Conservation (phyloP, 2,329 filamentous ascomycete genomes). For the Hypoxylon sp. region DNA sequence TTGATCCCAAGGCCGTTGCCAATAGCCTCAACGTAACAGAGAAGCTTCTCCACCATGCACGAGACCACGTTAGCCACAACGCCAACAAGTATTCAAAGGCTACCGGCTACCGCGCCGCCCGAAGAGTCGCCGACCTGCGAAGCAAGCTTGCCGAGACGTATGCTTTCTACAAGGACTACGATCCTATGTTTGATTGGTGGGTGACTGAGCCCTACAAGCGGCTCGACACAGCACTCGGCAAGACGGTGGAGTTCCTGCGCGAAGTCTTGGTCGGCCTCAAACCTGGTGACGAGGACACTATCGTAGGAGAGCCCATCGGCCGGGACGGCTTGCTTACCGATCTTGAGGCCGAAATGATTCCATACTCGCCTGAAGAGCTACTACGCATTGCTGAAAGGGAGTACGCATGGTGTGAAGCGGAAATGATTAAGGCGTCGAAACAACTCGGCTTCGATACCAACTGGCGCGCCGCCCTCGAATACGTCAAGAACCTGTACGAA, state of each 20-base stretch:
- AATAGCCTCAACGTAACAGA: slow-evolving; percentile 57
- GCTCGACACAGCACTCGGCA: slow-evolving; percentile 58
- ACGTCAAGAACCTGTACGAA: slow-evolving; percentile 69
- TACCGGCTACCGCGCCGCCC: slow-evolving; percentile 63
- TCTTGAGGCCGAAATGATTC: slow-evolving; percentile 70
- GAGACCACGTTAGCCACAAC: slow-evolving; percentile 55
- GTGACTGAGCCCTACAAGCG: slow-evolving; percentile 61
- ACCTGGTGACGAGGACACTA: slow-evolving; percentile 62
- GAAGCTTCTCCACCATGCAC: slow-evolving; percentile 54
- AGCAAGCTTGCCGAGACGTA: slow-evolving; percentile 63
- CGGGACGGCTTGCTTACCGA: slow-evolving; percentile 65
- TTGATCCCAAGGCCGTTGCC: slow-evolving; percentile 62
- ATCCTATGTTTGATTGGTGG: slow-evolving; percentile 72
- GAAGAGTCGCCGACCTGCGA: slow-evolving; percentile 59
- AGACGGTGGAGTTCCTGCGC: slow-evolving; percentile 56
- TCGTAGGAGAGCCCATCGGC: slow-evolving; percentile 71
- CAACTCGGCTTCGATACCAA: slow-evolving; percentile 64
- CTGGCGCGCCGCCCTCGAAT: slow-evolving; percentile 68
- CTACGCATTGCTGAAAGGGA: slow-evolving; percentile 65
- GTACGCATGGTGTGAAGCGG: slow-evolving; percentile 68
- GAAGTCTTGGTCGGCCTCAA: slow-evolving; percentile 62
- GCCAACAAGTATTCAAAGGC: slow-evolving; percentile 57
- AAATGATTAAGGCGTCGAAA: slow-evolving; percentile 67
- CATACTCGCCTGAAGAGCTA: slow-evolving; percentile 70
- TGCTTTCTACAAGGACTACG: slow-evolving; percentile 68